Percentiles rank a stretch among this genome's conserved stretches.
phyloP scores from a whole-genome alignment of 768 basidiomycete species.

The Tricholoma flavovirens region DNA sequence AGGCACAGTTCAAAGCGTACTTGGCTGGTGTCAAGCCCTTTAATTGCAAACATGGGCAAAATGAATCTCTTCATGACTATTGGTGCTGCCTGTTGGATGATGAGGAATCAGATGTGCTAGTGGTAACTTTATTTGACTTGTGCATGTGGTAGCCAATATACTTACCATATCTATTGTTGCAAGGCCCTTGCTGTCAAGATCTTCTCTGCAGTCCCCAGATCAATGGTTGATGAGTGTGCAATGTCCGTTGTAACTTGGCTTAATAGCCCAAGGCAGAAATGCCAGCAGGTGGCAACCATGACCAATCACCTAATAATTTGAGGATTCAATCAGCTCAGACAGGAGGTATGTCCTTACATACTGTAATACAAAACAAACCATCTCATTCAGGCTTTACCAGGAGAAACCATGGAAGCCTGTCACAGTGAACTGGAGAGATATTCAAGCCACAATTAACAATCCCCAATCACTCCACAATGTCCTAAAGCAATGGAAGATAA shows the following conservation, averaged over 20 bases:
- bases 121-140: background rate
- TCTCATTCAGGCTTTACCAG: background rate
- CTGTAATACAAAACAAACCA: background rate
- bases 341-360: background rate
- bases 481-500: background rate
- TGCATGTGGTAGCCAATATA: background rate
- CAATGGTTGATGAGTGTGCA: constrained; percentile 16
- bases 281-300: constrained; percentile 9
- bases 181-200: background rate
- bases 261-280: constrained; percentile 10
- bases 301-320: background rate
- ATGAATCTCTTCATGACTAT: background rate
- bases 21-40: background rate
- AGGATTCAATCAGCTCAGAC: background rate
- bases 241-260: constrained; percentile 19
- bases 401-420: background rate
- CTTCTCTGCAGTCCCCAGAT: too few species aligned
- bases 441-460: background rate
- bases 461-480: background rate
- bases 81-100: background rate
- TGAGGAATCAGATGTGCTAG: background rate
- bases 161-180: background rate
- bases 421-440: too few species aligned
- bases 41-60: background rate
- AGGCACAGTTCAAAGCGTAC: too few species aligned